Evolutionary conservation across 805 yeast species (phyloP).

Genomic region (Debaryomyces castellii): DNA sequence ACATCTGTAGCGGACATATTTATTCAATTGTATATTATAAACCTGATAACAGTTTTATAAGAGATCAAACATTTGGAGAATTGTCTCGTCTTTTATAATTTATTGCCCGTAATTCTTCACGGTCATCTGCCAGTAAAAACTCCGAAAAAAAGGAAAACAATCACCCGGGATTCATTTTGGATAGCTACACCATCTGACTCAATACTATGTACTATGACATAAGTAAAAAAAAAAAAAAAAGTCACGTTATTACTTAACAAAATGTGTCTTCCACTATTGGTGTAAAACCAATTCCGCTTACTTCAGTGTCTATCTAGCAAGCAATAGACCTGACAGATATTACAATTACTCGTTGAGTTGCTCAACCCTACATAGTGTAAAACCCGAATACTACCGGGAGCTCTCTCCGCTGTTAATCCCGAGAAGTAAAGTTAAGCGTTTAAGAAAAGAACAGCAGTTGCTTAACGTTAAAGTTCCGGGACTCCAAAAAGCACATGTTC

Average conservation of each 20-base stretch:
- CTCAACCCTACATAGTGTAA: too few relatives aligned
- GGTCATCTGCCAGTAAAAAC: conserved; percentile 8
- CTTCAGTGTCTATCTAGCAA: background rate
- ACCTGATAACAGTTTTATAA: background rate
- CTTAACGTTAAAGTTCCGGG: background rate
- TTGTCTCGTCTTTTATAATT: background rate
- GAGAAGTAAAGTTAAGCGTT: background rate
- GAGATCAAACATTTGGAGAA: background rate
- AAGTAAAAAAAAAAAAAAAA: background rate
- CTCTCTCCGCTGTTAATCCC: background rate
- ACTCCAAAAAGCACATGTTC: background rate
- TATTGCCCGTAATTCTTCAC: conserved; percentile 2
- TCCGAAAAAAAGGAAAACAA: conserved; percentile 7
- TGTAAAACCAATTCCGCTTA: background rate
- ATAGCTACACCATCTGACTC: conserved; percentile 2
- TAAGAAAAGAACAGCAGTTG: background rate
- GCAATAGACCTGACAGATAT: background rate
- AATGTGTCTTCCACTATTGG: background rate
- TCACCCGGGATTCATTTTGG: conserved; percentile 10
- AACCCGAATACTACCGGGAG: background rate
- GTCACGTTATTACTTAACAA: background rate
- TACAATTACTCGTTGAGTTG: too few relatives aligned
- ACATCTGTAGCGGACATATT: conserved; percentile 69
- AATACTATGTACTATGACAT: background rate
- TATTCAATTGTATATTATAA: background rate